Base-by-base conservation (phyloP, 352 stramenopile genomes). In the Phytophthora foliorum region DNA sequence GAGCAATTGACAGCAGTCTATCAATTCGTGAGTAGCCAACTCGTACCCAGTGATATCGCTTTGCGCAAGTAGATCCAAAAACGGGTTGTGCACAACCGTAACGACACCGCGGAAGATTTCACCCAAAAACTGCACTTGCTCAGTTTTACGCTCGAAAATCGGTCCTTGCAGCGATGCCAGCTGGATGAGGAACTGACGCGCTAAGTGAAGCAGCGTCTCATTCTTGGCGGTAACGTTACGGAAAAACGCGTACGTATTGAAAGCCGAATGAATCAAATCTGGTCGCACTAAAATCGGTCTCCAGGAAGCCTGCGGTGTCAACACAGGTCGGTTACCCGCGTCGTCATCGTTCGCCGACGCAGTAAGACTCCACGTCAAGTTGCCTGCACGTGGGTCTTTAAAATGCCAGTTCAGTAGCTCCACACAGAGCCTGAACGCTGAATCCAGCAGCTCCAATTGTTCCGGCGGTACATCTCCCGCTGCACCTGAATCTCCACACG, bases 361-460 rank as follows among this genome's bases (percentile, higher is more conserved):
- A 36, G 69, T 85, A 7, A 91, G 68, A 38, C 81, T 96, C 84
- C 81, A 95, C 25, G 74, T 84, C 39, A 93, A 72, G 36, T 92
- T 96, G 29, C 84, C 79, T 27, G 73, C 74, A 1, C 72, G 63
- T 4, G 76, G 63, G 64, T 91, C 83, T 53, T 75, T 60, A 51
- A 89, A 90, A 52, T 92, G 80, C 89, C 89, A 96, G 63, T 91
- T 92, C 49, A 96, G 68, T 16, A 93, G 68, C 72, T 96, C 89
- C 4, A 93, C 78, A 62, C 86, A 89, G 9, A 96, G 74, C 53
- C 79, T 63, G 74, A 93, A 96, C 1, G 83, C 86, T 17, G 80
- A 82, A 63, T 96, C 84, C 11, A 96, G 78, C 22, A 94, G 71
- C 56, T 92, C 84, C 31, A 93, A 61, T 36, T 94, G 87, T n/a